Evolutionary conservation across 2,329 filamentous ascomycete genomes (phyloP).

Genomic region (Neurospora sp.): DNA sequence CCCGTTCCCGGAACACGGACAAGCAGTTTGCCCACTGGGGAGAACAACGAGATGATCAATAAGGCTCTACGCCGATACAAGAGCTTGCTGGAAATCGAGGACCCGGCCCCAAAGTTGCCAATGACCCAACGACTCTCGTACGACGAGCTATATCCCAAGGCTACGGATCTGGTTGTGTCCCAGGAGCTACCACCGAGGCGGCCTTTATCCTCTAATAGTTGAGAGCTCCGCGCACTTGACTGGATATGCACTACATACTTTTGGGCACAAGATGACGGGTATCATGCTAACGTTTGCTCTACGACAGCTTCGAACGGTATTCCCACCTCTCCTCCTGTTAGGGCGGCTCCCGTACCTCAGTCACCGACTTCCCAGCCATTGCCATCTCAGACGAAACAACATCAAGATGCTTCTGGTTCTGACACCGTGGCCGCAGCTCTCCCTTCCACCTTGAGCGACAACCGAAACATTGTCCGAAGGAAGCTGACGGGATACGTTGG

Average conservation of each 20-base stretch:
- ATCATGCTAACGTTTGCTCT: conserved; percentile 26
- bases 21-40: conserved; percentile 24
- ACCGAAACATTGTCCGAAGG: conserved; percentile 92
- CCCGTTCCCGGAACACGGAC: conserved; percentile 23
- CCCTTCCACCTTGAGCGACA: conserved; percentile 48
- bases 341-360: conserved; percentile 31
- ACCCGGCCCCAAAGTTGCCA: conserved; percentile 32
- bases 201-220: conserved; percentile 22
- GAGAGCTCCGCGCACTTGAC: conserved; percentile 25
- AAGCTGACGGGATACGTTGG: conserved; percentile 98
- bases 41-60: conserved; percentile 23
- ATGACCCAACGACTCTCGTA: conserved; percentile 34
- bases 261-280: conserved; percentile 3
- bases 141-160: conserved; percentile 34
- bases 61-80: conserved; percentile 30
- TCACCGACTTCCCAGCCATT: conserved; percentile 29
- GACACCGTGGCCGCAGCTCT: conserved; percentile 28
- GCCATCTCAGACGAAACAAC: conserved; percentile 20
- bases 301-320: conserved; percentile 32
- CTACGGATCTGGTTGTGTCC: conserved; percentile 2
- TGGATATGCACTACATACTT: conserved; percentile 12
- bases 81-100: conserved; percentile 46
- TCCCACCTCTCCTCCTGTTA: conserved; percentile 27
- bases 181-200: conserved; percentile 3
- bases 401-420: conserved; percentile 27